These are phyloP conservation scores for Lepraria neglecta DNA, from an alignment of 495 filamentous ascomycete species.

Conservation along the genomic window DNA sequence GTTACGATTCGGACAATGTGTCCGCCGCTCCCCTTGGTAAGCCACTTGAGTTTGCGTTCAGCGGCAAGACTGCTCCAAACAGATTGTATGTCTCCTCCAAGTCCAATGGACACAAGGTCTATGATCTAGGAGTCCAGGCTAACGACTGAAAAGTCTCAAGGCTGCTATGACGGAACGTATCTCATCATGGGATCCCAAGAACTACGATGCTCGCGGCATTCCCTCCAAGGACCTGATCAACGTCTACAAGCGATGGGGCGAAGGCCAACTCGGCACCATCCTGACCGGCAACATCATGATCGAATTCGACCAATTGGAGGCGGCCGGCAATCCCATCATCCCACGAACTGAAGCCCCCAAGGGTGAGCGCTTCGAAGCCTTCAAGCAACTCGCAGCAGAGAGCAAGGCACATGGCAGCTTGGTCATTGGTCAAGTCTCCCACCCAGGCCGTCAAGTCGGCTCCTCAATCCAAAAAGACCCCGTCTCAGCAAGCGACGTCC, in stretches of 20 bases:
- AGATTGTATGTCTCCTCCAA: conserved; percentile 29
- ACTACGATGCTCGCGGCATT: conserved; percentile 48
- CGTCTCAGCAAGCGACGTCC: conserved; percentile 55
- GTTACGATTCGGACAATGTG: conserved; percentile 31
- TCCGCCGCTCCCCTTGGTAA: conserved; percentile 47
- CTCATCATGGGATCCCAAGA: conserved; percentile 48
- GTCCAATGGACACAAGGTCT: neutral
- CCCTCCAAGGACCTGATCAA: conserved; percentile 52
- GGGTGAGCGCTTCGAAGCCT: conserved; percentile 53
- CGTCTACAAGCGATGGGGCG: conserved; percentile 55
- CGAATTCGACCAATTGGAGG: conserved; percentile 52
- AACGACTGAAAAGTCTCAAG: conserved; percentile 44
- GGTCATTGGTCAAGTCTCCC: conserved; percentile 53
- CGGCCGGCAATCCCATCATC: conserved; percentile 53
- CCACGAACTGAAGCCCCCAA: conserved; percentile 39
- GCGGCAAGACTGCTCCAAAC: conserved; percentile 49
- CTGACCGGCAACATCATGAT: conserved; percentile 61
- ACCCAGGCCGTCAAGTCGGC: conserved; percentile 55
- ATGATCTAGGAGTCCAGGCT: neutral
- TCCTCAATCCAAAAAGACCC: conserved; percentile 47
- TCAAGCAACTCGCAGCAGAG: conserved; percentile 44
- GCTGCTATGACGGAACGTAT: conserved; percentile 57
- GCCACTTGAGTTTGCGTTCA: conserved; percentile 53
- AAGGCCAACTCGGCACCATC: conserved; percentile 51
- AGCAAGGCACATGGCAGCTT: conserved; percentile 50